Conservation (phyloP, 2,329 filamentous ascomycete species). For the Curvularia verruculosa region DNA sequence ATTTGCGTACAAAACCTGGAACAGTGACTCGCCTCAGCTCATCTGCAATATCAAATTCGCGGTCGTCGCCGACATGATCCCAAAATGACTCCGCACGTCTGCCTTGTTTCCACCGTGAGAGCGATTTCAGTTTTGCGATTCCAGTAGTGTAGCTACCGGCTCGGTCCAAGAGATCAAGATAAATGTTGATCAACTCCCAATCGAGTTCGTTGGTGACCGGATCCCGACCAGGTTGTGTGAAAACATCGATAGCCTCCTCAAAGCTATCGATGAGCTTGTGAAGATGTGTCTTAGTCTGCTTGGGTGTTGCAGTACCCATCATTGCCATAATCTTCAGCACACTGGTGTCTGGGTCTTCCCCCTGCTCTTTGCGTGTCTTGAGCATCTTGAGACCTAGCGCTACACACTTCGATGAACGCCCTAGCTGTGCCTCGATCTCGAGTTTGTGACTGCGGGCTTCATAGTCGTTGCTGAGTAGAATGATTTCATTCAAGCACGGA, state of each 20-base stretch:
- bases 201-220: constrained; percentile 56
- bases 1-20: constrained; percentile 64
- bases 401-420: constrained; percentile 42
- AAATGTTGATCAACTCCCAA: constrained; percentile 87
- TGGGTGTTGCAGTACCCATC: constrained; percentile 59
- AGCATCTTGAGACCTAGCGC: constrained; percentile 60
- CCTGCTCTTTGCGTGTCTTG: constrained; percentile 55
- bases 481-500: constrained; percentile 53
- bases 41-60: constrained; percentile 84
- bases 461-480: constrained; percentile 60
- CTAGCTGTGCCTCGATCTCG: constrained; percentile 59
- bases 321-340: constrained; percentile 63
- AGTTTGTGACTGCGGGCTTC: constrained; percentile 62
- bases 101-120: constrained; percentile 83
- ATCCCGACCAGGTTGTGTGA: constrained; percentile 53
- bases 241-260: constrained; percentile 56
- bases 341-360: constrained; percentile 52
- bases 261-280: constrained; percentile 58
- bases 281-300: constrained; percentile 54
- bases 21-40: constrained; percentile 68
- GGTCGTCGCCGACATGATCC: constrained; percentile 77
- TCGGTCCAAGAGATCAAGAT: constrained; percentile 78
- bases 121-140: constrained; percentile 69
- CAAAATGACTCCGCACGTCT: constrained; percentile 76
- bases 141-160: constrained; percentile 68